phyloP scores from a whole-genome alignment of 768 basidiomycete species.

The Lactarius indigo region DNA sequence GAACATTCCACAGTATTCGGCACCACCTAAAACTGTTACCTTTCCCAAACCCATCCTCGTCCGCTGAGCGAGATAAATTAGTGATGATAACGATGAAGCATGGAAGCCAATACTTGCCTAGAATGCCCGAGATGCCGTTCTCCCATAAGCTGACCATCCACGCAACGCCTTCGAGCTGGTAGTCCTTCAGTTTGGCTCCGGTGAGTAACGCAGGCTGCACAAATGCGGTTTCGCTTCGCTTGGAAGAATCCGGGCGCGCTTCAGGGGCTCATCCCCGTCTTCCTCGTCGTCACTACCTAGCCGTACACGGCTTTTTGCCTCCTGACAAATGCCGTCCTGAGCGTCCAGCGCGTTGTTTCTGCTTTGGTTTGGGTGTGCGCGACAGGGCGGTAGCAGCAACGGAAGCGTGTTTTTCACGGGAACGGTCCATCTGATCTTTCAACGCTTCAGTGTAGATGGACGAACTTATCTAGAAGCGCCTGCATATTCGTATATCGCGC shows the following conservation, averaged over 20 bases:
- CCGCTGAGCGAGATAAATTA: constrained; percentile 48
- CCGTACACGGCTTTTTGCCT: constrained; percentile 22
- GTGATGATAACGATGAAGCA: background rate
- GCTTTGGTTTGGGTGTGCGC: constrained; percentile 23
- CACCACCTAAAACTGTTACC: constrained; percentile 37
- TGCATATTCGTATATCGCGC: constrained; percentile 52
- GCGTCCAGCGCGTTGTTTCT: background rate
- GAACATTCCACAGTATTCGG: constrained; percentile 7
- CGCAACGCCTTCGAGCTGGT: constrained; percentile 91
- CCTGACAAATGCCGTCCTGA: background rate
- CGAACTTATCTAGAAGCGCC: constrained; percentile 73
- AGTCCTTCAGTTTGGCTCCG: constrained; percentile 81
- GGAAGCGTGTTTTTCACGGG: constrained; percentile 16
- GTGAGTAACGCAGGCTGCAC: constrained; percentile 78
- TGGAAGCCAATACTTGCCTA: constrained; percentile 46
- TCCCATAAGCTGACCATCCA: constrained; percentile 91
- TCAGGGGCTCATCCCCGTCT: constrained; percentile 20
- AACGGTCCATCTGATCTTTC: constrained; percentile 64
- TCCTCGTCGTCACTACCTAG: constrained; percentile 23
- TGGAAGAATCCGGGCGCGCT: constrained; percentile 27
- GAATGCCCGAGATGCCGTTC: constrained; percentile 78
- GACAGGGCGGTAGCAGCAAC: constrained; percentile 16
- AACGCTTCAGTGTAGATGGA: constrained; percentile 70
- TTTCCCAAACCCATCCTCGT: constrained; percentile 94
- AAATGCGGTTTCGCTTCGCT: constrained; percentile 34